Conservation (phyloP, 176 grass and related monocot species). For the Luzula sylvatica region DNA sequence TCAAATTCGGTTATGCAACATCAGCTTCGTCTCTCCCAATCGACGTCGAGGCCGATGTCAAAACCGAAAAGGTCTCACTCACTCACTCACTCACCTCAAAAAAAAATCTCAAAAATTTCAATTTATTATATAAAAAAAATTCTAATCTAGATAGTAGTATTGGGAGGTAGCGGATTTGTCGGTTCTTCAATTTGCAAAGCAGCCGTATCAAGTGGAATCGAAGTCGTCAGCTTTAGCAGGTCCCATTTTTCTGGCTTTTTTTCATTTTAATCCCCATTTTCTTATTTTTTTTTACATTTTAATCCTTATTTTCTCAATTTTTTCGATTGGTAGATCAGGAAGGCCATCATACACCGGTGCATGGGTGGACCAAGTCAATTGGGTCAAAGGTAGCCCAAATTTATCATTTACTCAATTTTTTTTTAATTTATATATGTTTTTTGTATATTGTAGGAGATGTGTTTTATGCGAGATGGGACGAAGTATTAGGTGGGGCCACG, state of each 20-base stretch:
- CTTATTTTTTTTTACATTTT: not conserved
- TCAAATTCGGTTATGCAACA: conserved; percentile 45
- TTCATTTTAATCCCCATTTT: not conserved
- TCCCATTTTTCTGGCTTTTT: conserved; percentile 14
- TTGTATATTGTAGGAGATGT: conserved; percentile 53
- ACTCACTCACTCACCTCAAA: not conserved
- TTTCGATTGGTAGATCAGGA: conserved; percentile 64
- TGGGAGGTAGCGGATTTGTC: conserved; percentile 84
- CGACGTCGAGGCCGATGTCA: conserved; percentile 78
- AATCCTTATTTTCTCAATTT: not conserved
- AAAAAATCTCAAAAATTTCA: conserved; percentile 5
- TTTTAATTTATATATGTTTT: not conserved
- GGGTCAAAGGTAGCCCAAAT: conserved; percentile 52
- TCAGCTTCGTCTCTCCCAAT: conserved; percentile 61
- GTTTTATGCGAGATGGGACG: conserved; percentile 88
- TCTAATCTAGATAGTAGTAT: conserved; percentile 61
- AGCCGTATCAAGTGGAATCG: conserved; percentile 67
- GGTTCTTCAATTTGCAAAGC: conserved; percentile 91
- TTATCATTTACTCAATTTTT: not conserved
- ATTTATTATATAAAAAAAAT: not conserved
- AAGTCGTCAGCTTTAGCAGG: conserved; percentile 93
- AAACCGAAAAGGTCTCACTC: conserved; percentile 51
- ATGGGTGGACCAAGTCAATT: conserved; percentile 89
- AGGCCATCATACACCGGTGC: conserved; percentile 73
- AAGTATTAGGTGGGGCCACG: conserved; percentile 63